Base-by-base conservation (phyloP, 305 asterid genomes). In the Lippia alba region DNA sequence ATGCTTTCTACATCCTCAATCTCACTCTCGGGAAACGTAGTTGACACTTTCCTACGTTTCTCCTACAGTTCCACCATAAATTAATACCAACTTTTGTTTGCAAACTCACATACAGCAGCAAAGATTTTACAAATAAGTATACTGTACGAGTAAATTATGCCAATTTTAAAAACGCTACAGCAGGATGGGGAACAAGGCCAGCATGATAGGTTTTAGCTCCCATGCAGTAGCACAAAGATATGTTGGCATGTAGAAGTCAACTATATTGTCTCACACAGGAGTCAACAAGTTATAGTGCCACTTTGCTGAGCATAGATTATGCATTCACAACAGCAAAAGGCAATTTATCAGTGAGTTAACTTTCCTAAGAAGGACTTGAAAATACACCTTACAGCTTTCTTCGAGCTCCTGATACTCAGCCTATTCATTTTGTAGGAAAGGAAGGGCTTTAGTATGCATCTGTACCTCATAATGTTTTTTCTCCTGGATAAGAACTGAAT, bases 11-110 rank as follows among this genome's bases (percentile, higher is more conserved):
- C 70, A 77, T 79, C 89, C 75, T 89, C 92, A 79, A 92, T 67
- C 77, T 94, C 99, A 76, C 85, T 81, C 82, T 88, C 92, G 15
- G 92, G 84, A 71, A 95, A 85, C 69, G 90, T 86, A 66, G 79
- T 79, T 61, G 99, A 91, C 5, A 96, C 96, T 80, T 86, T 90
- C 55, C 53, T 69, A 83, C 76, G 88, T 66, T 53, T 82, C 70
- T 87, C 97, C 99, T 94, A 83, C 44, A 71, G 64, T 56, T 58
- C 66, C 68, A 72, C 73, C 64, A 82, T 9, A 55, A 76, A 67
- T 61, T 63, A 73, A 72, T 64, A 74, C 61, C 41, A 65, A 36
- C 46, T 76, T 61, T 41, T 20, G 60, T 68, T 78, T 61, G 61
- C 70, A 70, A 74, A 54, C 66, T 60, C 67, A 66, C 51, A 70